phyloP scores from a whole-genome alignment of 257 asterid species.

The Paulownia fortunei region DNA sequence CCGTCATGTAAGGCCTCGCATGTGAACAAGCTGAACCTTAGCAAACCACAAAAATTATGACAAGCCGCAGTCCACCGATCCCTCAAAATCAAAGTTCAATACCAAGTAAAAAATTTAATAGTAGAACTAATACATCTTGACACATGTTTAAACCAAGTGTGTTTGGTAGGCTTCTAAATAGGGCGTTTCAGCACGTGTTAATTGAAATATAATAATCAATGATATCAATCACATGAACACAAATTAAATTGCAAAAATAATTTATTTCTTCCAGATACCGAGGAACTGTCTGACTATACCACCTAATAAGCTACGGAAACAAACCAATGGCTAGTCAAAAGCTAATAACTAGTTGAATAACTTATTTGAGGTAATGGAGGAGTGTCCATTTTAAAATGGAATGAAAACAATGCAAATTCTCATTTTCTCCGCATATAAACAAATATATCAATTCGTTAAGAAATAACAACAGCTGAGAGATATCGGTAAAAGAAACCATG shows the following conservation, averaged over 20 bases:
- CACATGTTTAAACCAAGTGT: not conserved
- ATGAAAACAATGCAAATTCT: not conserved
- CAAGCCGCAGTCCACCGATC: not conserved
- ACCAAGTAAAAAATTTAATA: too few species aligned
- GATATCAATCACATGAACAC: not conserved
- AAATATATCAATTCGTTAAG: not conserved
- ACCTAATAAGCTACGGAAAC: not conserved
- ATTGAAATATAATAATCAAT: not conserved
- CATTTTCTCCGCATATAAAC: not conserved
- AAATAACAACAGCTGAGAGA: not conserved
- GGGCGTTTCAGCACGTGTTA: not conserved
- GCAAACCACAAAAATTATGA: not conserved
- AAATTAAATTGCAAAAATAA: not conserved
- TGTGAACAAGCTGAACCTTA: not conserved
- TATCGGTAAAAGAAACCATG: not conserved
- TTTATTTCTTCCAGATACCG: not conserved
- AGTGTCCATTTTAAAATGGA: not conserved
- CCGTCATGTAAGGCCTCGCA: too few species aligned
- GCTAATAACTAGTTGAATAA: not conserved
- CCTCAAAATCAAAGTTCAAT: not conserved
- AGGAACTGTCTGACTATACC: not conserved
- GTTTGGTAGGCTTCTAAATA: not conserved
- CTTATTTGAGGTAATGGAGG: not conserved
- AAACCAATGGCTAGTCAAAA: not conserved
- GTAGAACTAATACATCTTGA: too few species aligned